These are phyloP conservation scores for Musa itinerans DNA, from an alignment of 176 grass and related monocot species.

Conservation along the genomic window DNA sequence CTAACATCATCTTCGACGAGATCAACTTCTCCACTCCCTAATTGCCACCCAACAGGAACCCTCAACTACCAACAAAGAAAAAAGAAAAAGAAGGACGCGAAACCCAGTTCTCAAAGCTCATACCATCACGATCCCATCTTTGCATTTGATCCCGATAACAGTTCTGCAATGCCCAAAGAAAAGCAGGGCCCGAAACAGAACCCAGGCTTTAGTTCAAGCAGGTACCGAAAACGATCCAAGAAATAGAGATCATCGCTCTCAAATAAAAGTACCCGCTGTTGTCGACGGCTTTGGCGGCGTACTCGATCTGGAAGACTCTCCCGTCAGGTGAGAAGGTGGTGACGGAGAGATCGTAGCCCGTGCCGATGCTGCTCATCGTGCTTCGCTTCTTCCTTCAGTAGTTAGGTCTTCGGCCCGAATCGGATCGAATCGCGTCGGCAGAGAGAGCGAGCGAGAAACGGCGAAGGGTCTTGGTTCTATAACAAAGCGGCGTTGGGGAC, in stretches of 20 bases:
- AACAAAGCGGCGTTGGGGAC: neutral
- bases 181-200: constrained; percentile 8
- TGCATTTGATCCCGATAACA: constrained; percentile 88
- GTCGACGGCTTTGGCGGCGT: constrained; percentile 79
- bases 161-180: constrained; percentile 33
- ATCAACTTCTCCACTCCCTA: constrained; percentile 81
- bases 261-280: constrained; percentile 47
- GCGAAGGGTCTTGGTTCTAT: neutral
- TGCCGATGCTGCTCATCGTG: constrained; percentile 88
- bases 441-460: too few relatives aligned
- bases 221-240: neutral
- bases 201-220: constrained; percentile 10
- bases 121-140: constrained; percentile 83
- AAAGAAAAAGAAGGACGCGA: neutral
- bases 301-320: constrained; percentile 85
- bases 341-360: constrained; percentile 81
- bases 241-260: neutral
- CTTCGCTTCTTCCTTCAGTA: neutral
- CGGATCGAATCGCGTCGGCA: neutral
- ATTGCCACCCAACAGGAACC: constrained; percentile 10
- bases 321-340: constrained; percentile 87
- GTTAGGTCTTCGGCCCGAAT: neutral
- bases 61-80: constrained; percentile 7
- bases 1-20: constrained; percentile 71
- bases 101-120: neutral